These are phyloP conservation scores for Fraxinus americana DNA, from an alignment of 257 asterid species.

Conservation along the genomic window DNA sequence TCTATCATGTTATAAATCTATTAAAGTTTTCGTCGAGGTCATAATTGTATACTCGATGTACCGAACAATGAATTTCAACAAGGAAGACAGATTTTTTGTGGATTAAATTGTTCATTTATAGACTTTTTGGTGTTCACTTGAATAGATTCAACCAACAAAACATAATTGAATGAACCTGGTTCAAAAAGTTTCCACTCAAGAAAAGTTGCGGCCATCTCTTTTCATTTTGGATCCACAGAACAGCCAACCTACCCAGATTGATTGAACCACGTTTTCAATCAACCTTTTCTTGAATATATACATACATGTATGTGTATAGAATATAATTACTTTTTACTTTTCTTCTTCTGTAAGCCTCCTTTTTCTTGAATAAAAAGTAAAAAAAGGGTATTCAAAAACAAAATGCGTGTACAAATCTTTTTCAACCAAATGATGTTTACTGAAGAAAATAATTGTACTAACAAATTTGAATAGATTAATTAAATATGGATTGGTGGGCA, in stretches of 20 bases:
- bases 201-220: neutral
- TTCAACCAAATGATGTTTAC: neutral
- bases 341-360: neutral
- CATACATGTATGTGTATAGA: no score
- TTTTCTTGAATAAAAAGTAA: no score
- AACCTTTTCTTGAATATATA: neutral
- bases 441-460: neutral
- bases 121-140: no score
- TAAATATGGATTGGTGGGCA: neutral
- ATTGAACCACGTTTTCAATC: neutral
- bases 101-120: no score
- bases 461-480: neutral
- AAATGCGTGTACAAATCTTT: neutral
- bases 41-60: no score
- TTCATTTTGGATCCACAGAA: no score
- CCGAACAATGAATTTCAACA: no score
- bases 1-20: no score
- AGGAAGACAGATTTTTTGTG: no score
- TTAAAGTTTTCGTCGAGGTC: no score
- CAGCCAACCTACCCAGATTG: neutral
- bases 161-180: neutral
- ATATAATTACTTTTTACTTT: neutral
- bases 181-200: neutral
- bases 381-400: no score
- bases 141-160: neutral